Percentiles rank a stretch among this genome's conserved stretches.
These are phyloP conservation scores for Luffa acutangula DNA, from an alignment of 306 rosid genomes.

Conservation along the genomic window DNA sequence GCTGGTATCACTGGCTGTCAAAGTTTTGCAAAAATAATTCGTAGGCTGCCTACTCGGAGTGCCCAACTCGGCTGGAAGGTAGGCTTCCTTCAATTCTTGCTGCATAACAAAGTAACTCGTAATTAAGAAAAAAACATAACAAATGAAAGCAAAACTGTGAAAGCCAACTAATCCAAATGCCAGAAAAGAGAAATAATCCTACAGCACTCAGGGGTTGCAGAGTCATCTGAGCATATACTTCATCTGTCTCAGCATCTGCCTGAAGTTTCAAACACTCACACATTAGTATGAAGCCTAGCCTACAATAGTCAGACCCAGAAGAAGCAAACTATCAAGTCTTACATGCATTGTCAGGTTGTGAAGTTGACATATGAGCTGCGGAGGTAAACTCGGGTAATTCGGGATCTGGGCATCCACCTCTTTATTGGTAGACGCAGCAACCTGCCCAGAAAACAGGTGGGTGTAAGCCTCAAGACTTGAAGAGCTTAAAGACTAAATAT, in stretches of 20 bases:
- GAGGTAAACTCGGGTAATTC: constrained; percentile 81
- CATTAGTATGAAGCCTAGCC: constrained; percentile 2
- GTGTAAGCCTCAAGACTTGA: background rate
- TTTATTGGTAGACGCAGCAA: constrained; percentile 90
- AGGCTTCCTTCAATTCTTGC: constrained; percentile 95
- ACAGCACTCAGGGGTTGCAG: constrained; percentile 87
- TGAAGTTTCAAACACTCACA: constrained; percentile 26
- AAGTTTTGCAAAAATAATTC: constrained; percentile 88
- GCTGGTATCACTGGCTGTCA: constrained; percentile 99
- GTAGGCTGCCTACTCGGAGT: constrained; percentile 89
- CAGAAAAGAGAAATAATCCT: constrained; percentile 13
- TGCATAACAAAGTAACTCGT: constrained; percentile 16
- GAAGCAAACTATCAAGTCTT: constrained; percentile 21
- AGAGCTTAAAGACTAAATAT: background rate
- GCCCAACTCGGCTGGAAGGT: constrained; percentile 87
- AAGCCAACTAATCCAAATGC: constrained; percentile 8
- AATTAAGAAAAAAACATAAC: background rate
- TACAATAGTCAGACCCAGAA: background rate
- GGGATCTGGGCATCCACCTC: constrained; percentile 88
- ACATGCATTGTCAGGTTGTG: constrained; percentile 98
- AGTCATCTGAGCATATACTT: constrained; percentile 96
- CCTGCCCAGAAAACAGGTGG: constrained; percentile 30
- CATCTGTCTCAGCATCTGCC: constrained; percentile 92
- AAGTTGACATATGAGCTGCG: constrained; percentile 95
- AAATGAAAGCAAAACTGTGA: constrained; percentile 1